Percentiles rank a stretch among this genome's conserved stretches.
Evolutionary conservation across 345 rosid genomes (phyloP).

Genomic region (Moringa oleifera): DNA sequence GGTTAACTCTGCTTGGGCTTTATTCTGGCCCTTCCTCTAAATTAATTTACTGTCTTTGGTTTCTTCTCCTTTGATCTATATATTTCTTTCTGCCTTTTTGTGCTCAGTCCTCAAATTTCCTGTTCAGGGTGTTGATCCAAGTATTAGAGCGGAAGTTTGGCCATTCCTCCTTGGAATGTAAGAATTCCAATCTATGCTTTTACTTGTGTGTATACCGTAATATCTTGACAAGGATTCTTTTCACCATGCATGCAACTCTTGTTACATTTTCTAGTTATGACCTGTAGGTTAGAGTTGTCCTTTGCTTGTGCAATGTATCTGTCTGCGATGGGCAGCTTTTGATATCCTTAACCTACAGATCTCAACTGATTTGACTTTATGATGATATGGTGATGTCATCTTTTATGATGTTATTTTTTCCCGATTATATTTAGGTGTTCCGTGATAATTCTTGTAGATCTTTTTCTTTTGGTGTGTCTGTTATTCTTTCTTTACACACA

Average conservation of each 20-base stretch:
- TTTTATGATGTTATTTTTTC: too few species aligned
- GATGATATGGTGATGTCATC: too few species aligned
- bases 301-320: not conserved
- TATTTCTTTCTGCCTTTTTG: conserved; percentile 8
- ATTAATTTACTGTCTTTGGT: conserved; percentile 3
- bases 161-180: conserved; percentile 97
- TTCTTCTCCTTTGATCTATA: conserved; percentile 3
- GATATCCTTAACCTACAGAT: not conserved
- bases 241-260: too few species aligned
- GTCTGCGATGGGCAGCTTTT: not conserved
- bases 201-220: not conserved
- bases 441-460: too few species aligned
- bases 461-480: too few species aligned
- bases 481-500: too few species aligned
- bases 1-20: conserved; percentile 5
- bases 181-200: conserved; percentile 25
- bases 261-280: not conserved
- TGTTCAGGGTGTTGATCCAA: conserved; percentile 82
- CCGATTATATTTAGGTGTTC: too few species aligned
- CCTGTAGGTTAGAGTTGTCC: conserved; percentile 3
- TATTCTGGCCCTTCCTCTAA: not conserved
- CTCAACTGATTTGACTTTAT: too few species aligned
- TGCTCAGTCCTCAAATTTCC: conserved; percentile 9
- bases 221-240: conserved; percentile 4
- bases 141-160: conserved; percentile 92